Percentiles rank a stretch among this genome's conserved stretches.
Evolutionary conservation across 2,329 filamentous ascomycete genomes (phyloP).

Genomic region (Alternaria gaisen): DNA sequence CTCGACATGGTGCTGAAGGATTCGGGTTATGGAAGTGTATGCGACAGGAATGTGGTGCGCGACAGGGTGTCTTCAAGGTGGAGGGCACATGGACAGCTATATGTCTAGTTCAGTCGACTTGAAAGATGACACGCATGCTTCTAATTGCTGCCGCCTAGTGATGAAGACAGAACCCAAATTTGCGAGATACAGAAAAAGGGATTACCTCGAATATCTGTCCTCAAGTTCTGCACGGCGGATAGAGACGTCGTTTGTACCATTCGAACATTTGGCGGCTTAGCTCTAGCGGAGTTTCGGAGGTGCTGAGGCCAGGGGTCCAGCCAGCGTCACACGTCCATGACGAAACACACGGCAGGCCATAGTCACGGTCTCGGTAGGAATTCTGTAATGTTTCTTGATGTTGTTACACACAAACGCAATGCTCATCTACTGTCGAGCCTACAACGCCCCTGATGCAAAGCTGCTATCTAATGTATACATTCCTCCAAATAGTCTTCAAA

Average conservation of each 20-base stretch:
- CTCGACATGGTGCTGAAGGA: slow-evolving; percentile 39
- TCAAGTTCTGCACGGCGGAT: not conserved
- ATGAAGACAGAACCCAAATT: not conserved
- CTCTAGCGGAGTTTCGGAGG: slow-evolving; percentile 26
- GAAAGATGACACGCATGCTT: slow-evolving; percentile 40
- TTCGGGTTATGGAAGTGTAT: slow-evolving; percentile 10
- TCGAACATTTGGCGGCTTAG: slow-evolving; percentile 17
- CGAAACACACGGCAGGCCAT: not conserved
- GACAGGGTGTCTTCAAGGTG: slow-evolving; percentile 31
- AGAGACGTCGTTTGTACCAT: slow-evolving; percentile 5
- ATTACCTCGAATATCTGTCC: slow-evolving; percentile 8
- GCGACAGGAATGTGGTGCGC: slow-evolving; percentile 27
- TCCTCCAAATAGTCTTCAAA: slow-evolving; percentile 23
- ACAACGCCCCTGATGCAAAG: slow-evolving; percentile 44
- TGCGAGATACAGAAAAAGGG: not conserved
- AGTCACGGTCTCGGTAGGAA: not conserved
- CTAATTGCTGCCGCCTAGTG: slow-evolving; percentile 18
- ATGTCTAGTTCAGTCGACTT: slow-evolving; percentile 36
- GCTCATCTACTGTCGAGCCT: slow-evolving; percentile 27
- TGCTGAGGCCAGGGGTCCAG: slow-evolving; percentile 17
- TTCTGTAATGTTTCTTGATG: slow-evolving; percentile 12
- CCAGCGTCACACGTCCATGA: slow-evolving; percentile 9
- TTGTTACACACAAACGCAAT: slow-evolving; percentile 24
- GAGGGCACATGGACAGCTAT: slow-evolving; percentile 38
- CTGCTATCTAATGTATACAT: slow-evolving; percentile 46